Conservation (phyloP, 495 filamentous ascomycete genomes). For the Ramalina intermedia region DNA sequence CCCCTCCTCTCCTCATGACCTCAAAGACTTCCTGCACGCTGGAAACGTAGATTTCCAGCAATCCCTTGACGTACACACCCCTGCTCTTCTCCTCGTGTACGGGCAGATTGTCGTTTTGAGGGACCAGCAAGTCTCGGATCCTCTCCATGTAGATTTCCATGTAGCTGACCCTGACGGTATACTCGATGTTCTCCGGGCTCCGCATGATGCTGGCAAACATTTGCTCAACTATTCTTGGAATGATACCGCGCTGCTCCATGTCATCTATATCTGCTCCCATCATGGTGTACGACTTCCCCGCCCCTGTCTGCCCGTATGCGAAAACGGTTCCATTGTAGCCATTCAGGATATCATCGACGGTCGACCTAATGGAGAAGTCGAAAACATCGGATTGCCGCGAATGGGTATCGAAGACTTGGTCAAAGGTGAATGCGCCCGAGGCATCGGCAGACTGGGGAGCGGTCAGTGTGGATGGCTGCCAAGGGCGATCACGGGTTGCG, state of each 20-base stretch:
- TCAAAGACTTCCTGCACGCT: conserved; percentile 94
- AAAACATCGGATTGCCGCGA: conserved; percentile 83
- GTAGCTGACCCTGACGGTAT: conserved; percentile 93
- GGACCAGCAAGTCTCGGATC: conserved; percentile 82
- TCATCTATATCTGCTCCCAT: conserved; percentile 97
- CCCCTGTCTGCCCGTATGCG: conserved; percentile 95
- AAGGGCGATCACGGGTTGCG: background rate
- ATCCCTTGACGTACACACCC: conserved; percentile 92
- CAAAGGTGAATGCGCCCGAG: conserved; percentile 82
- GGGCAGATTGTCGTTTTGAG: conserved; percentile 89
- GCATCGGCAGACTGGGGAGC: conserved; percentile 61
- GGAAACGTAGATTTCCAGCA: conserved; percentile 89
- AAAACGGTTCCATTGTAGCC: conserved; percentile 99
- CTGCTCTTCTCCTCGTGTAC: conserved; percentile 94
- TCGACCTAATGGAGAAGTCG: conserved; percentile 89
- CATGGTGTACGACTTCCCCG: conserved; percentile 98
- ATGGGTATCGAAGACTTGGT: conserved; percentile 89
- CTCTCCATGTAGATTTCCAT: conserved; percentile 99
- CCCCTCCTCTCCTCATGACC: conserved; percentile 87
- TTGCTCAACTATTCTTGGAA: conserved; percentile 93
- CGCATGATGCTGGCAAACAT: conserved; percentile 90
- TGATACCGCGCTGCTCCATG: conserved; percentile 77
- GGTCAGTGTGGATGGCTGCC: conserved; percentile 1
- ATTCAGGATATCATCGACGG: conserved; percentile 94
- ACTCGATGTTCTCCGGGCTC: conserved; percentile 88